A percentile compares a stretch with the other conserved stretches of the same genome.
phyloP scores from a whole-genome alignment of 2,329 filamentous ascomycete genomes.

The Colletotrichum australisinense region DNA sequence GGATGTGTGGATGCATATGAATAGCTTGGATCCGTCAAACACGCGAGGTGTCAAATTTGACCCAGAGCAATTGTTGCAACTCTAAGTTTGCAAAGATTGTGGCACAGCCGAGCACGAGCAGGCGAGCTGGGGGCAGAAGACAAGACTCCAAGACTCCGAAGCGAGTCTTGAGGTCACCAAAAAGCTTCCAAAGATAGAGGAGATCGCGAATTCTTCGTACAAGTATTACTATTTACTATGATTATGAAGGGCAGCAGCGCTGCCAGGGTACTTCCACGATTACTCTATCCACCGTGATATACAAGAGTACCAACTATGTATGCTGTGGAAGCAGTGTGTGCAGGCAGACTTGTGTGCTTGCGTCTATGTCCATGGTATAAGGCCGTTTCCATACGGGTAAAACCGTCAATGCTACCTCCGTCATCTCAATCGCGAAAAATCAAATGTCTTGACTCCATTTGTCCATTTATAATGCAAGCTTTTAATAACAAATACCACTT shows the following conservation, averaged over 20 bases:
- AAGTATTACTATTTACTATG: not conserved
- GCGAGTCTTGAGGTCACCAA: not conserved
- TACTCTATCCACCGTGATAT: conserved; percentile 11
- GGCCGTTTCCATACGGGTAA: conserved; percentile 8
- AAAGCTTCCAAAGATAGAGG: too few species aligned
- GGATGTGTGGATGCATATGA: conserved; percentile 53
- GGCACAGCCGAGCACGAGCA: not conserved
- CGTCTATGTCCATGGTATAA: conserved; percentile 1
- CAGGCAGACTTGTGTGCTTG: not conserved
- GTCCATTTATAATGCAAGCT: conserved; percentile 21
- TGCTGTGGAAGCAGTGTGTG: conserved; percentile 23
- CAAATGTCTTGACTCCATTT: conserved; percentile 23
- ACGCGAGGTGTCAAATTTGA: conserved; percentile 33
- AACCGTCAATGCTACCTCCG: not conserved
- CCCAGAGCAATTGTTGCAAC: not conserved
- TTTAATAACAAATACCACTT: conserved; percentile 11
- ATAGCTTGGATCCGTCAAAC: conserved; percentile 43
- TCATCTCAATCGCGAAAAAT: conserved; percentile 5
- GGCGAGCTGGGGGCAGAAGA: not conserved
- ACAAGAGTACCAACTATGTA: conserved; percentile 17
- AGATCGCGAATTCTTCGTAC: not conserved
- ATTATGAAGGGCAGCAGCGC: not conserved
- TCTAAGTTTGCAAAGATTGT: not conserved
- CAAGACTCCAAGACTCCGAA: not conserved
- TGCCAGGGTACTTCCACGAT: not conserved